Percentiles rank a stretch among this genome's conserved stretches.
These are phyloP conservation scores for Dipodascopsis tothii DNA, from an alignment of 805 yeast genomes.

Conservation along the genomic window DNA sequence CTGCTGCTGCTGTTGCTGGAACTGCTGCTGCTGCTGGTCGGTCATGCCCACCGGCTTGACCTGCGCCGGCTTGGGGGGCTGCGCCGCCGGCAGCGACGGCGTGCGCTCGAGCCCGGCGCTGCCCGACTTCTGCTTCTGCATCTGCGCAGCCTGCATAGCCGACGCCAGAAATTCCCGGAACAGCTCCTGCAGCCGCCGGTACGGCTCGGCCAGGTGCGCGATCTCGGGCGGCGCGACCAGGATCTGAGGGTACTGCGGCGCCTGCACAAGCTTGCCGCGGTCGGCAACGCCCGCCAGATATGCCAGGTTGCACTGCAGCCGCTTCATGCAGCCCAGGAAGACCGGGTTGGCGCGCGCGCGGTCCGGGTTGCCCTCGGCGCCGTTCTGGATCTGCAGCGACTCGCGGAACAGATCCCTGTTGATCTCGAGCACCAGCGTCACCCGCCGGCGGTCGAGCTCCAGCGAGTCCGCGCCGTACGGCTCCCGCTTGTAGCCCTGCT, in stretches of 20 bases:
- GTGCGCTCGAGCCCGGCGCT: conserved; percentile 22
- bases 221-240: conserved; percentile 29
- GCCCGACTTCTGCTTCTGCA: conserved; percentile 20
- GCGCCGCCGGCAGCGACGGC: too few relatives aligned
- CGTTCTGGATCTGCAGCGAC: conserved; percentile 18
- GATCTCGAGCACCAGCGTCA: conserved; percentile 29
- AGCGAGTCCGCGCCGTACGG: conserved; percentile 1
- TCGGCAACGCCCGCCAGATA: conserved; percentile 32
- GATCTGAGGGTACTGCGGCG: conserved; percentile 28
- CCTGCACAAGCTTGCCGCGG: conserved; percentile 19
- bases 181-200: conserved; percentile 28
- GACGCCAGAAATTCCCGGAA: conserved; percentile 27
- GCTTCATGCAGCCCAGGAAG: conserved; percentile 28
- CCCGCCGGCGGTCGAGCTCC: conserved; percentile 28
- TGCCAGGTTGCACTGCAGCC: conserved; percentile 33
- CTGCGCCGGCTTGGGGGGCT: too few relatives aligned
- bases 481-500: background rate
- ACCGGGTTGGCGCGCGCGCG: conserved; percentile 19
- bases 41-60: too few relatives aligned
- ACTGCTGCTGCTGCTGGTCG: conserved; percentile 14
- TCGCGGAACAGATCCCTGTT: conserved; percentile 28
- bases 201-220: conserved; percentile 30
- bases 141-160: conserved; percentile 21
- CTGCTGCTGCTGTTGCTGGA: conserved; percentile 4
- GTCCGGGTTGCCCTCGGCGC: conserved; percentile 9